Percentiles rank a stretch among this genome's conserved stretches.
Evolutionary conservation across 345 rosid species (phyloP).

Genomic region (Salix udensis): DNA sequence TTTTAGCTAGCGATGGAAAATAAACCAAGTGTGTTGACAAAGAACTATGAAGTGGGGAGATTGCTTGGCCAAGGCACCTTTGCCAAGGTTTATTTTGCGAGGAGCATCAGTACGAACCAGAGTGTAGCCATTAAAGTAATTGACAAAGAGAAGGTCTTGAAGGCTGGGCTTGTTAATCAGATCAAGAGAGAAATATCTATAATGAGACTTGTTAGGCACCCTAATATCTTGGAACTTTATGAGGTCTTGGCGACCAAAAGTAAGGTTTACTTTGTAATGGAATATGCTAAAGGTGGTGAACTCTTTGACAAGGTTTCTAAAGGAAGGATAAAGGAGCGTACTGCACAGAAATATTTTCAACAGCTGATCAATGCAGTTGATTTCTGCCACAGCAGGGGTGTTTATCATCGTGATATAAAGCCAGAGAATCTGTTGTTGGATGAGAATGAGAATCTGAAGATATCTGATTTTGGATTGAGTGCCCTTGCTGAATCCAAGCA

Average conservation of each 20-base stretch:
- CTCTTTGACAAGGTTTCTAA: conserved; percentile 28
- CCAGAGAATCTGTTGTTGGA: conserved; percentile 26
- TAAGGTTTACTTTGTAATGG: conserved; percentile 25
- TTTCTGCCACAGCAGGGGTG: conserved; percentile 31
- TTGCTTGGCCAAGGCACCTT: conserved; percentile 35
- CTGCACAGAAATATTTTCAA: conserved; percentile 24
- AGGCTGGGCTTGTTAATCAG: conserved; percentile 27
- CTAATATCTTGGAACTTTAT: conserved; percentile 24
- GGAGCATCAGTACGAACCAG: conserved; percentile 23
- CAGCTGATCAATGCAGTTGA: conserved; percentile 32
- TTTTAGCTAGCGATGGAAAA: conserved; percentile 18
- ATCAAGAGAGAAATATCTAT: conserved; percentile 32
- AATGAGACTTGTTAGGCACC: conserved; percentile 29
- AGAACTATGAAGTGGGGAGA: conserved; percentile 28
- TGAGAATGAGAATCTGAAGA: conserved; percentile 27
- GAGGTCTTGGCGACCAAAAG: conserved; percentile 33
- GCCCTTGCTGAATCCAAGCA: conserved; percentile 24
- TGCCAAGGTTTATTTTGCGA: conserved; percentile 31
- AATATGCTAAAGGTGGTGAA: conserved; percentile 31
- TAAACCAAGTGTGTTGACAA: conserved; percentile 23
- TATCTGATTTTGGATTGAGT: conserved; percentile 28
- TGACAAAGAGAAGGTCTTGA: conserved; percentile 27
- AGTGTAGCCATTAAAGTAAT: conserved; percentile 27
- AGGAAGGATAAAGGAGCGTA: conserved; percentile 24
- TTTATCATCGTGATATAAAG: conserved; percentile 31